phyloP scores from a whole-genome alignment of 2,329 filamentous ascomycete genomes.

The Epichloe coenophiala region DNA sequence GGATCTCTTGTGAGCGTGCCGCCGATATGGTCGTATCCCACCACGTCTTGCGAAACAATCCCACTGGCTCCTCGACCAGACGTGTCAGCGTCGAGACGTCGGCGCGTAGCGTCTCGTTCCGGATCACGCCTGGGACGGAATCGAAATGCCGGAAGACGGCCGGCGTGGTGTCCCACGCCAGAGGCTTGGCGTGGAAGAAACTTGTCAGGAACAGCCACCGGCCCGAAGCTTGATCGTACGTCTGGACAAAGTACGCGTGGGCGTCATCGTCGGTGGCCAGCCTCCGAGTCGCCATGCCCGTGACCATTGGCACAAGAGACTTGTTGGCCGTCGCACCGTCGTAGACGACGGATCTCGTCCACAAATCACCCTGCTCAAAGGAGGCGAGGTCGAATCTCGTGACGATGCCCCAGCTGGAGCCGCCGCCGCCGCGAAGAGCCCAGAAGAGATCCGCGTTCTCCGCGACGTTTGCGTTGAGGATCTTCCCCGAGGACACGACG shows the following conservation, averaged over 20 bases:
- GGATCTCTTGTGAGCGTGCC: neutral
- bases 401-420: conserved; percentile 44
- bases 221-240: conserved; percentile 8
- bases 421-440: conserved; percentile 41
- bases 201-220: conserved; percentile 9
- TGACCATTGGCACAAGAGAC: conserved; percentile 10
- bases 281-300: conserved; percentile 5
- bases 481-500: conserved; percentile 29
- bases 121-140: conserved; percentile 8
- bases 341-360: conserved; percentile 19
- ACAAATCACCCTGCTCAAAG: conserved; percentile 22
- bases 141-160: conserved; percentile 11
- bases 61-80: conserved; percentile 12
- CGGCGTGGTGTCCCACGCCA: conserved; percentile 4
- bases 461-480: conserved; percentile 24
- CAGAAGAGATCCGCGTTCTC: conserved; percentile 39
- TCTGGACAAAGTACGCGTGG: conserved; percentile 12
- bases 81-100: conserved; percentile 10
- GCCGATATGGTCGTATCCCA: neutral
- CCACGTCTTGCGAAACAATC: conserved; percentile 11
- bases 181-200: conserved; percentile 9
- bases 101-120: conserved; percentile 8
- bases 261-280: conserved; percentile 5
- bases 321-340: conserved; percentile 10
- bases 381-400: conserved; percentile 31